Base-by-base conservation (phyloP, 306 rosid species). In the Alnus rubra region DNA sequence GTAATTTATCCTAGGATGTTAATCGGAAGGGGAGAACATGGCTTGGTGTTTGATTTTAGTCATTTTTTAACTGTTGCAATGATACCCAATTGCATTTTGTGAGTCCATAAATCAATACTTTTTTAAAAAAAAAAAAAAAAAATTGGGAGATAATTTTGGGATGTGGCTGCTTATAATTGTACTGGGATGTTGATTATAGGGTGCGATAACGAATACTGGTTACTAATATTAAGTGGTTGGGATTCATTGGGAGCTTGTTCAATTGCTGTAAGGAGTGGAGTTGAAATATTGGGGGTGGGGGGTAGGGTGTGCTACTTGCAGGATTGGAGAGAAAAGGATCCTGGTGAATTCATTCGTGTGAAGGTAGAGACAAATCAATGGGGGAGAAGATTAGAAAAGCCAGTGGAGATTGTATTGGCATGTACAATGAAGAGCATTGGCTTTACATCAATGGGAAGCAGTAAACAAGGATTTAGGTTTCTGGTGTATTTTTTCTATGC, bases 171-270 rank as follows among this genome's bases (percentile, higher is more conserved):
- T 8, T 37, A 7, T 48, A 50, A 71, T 16, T 23, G 37, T 59
- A n/a, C 13, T 18, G 7, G 30, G 51, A 68, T 42, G 15, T 68
- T 42, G 23, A 42, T 39, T 12, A 33, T 18, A 28, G 74, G 49
- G 50, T 16, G 62, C 48, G 65, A 62, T 19, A 48, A 44, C 5
- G 18, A 7, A 33, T 10, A 37, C 53, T 1, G 13, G 47, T 23
- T 54, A 7, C n/a, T 48, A 54, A 65, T 65, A 7, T 49, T 58
- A 63, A 65, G 56, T 72, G 60, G 58, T 78, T 74, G 67, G 72
- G 54, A 78, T 69, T 58, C 42, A 69, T 63, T 31, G 23, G 23
- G 48, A 73, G 11, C 73, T 52, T 35, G 37, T 13, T 5, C 49
- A 11, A 37, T 65, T 65, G 9, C 71, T 65, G 18, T 5, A 19